Conservation (phyloP, 305 asterid species). For the Fraxinus sp. region DNA sequence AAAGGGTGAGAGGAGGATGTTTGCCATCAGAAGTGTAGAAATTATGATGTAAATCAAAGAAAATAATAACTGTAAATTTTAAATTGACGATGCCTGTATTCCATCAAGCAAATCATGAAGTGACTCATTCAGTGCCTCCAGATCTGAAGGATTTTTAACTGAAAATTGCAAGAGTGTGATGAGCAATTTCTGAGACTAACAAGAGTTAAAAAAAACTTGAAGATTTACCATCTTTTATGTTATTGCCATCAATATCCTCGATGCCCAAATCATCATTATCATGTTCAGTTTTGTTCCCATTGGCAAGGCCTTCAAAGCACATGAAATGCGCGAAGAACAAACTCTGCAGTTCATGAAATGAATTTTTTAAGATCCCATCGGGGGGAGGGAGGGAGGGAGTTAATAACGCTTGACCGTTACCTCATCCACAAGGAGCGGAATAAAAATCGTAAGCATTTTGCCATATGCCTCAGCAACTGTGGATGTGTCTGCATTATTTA, state of each 20-base stretch:
- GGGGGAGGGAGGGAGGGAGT: constrained; percentile 10
- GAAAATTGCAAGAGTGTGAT: constrained; percentile 22
- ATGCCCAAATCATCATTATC: constrained; percentile 82
- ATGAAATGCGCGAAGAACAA: constrained; percentile 98
- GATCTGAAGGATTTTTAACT: constrained; percentile 74
- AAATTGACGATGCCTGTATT: constrained; percentile 67
- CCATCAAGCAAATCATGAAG: constrained; percentile 97
- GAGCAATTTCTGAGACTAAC: constrained; percentile 19
- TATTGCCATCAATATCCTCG: constrained; percentile 90
- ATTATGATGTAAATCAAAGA: constrained; percentile 16
- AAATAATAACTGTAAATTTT: constrained; percentile 20
- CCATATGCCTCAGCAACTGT: constrained; percentile 93
- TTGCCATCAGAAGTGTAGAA: constrained; percentile 23
- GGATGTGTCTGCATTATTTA: constrained; percentile 83
- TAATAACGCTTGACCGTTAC: constrained; percentile 37
- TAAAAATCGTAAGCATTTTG: constrained; percentile 92
- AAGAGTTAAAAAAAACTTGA: constrained; percentile 20
- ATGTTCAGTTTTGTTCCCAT: constrained; percentile 52
- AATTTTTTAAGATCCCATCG: constrained; percentile 20
- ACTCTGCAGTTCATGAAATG: constrained; percentile 56
- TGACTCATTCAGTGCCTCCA: constrained; percentile 83
- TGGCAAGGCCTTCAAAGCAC: constrained; percentile 92
- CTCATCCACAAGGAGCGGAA: constrained; percentile 99
- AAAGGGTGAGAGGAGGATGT: not conserved
- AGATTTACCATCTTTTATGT: constrained; percentile 54